Evolutionary conservation across 176 grass and related monocot species (phyloP).

Genomic region (Bromus sterilis): DNA sequence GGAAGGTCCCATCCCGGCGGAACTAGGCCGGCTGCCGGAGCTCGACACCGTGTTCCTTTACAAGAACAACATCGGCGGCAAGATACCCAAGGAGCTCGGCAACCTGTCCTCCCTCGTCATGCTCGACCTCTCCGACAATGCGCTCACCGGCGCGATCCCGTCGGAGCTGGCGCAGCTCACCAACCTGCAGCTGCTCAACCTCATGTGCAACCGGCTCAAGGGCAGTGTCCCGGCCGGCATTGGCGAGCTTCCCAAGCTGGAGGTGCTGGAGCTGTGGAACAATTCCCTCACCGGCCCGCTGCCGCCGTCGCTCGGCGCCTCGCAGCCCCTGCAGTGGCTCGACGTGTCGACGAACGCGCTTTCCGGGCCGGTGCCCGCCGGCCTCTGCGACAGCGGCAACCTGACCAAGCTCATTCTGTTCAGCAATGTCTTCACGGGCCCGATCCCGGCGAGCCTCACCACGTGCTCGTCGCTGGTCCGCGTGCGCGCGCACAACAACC

Average conservation of each 20-base stretch:
- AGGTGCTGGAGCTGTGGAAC: constrained; percentile 92
- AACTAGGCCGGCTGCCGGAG: constrained; percentile 50
- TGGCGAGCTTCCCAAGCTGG: constrained; percentile 62
- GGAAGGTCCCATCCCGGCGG: constrained; percentile 54
- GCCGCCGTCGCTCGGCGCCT: constrained; percentile 58
- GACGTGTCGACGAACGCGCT: constrained; percentile 89
- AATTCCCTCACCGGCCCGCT: constrained; percentile 80
- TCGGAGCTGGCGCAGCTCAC: constrained; percentile 49
- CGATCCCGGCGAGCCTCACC: constrained; percentile 55
- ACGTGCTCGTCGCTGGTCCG: constrained; percentile 71
- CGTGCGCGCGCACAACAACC: constrained; percentile 80
- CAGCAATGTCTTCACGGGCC: constrained; percentile 81
- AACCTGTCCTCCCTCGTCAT: constrained; percentile 57
- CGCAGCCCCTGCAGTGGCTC: constrained; percentile 72
- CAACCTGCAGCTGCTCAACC: constrained; percentile 82
- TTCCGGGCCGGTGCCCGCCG: constrained; percentile 59
- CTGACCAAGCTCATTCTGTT: constrained; percentile 96
- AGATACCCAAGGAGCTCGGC: constrained; percentile 76
- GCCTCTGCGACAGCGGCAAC: constrained; percentile 64
- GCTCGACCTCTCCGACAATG: constrained; percentile 90
- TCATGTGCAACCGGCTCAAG: constrained; percentile 97
- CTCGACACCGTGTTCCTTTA: constrained; percentile 77
- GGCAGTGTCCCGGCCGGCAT: constrained; percentile 59
- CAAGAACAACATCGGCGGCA: constrained; percentile 68
- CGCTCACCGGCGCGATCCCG: constrained; percentile 67